Conservation (phyloP, 768 basidiomycete species). For the Suillus sp. region DNA sequence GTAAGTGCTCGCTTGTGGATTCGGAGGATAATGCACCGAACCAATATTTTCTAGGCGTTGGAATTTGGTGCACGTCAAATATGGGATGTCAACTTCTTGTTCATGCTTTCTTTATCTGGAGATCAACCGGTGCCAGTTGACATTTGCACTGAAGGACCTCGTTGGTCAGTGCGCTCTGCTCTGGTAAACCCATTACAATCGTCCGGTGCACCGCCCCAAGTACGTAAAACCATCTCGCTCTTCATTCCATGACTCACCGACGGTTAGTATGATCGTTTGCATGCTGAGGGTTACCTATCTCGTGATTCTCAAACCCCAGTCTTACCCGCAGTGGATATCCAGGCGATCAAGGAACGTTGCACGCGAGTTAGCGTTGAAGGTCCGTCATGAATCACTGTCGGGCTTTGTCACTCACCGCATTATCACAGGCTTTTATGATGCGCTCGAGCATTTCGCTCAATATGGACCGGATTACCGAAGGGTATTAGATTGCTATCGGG, state of each 20-base stretch:
- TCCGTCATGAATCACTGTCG: neutral
- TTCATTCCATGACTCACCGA: neutral
- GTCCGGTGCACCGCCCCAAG: neutral
- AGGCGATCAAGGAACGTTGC: slow-evolving; percentile 4
- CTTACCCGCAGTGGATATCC: neutral
- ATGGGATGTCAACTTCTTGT: slow-evolving; percentile 6
- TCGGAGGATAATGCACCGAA: neutral
- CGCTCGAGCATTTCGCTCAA: slow-evolving; percentile 32
- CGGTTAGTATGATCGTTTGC: neutral
- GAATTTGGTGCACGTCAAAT: slow-evolving; percentile 8
- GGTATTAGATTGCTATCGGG: slow-evolving; percentile 14
- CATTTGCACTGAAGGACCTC: neutral
- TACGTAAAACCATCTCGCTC: neutral
- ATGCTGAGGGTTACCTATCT: slow-evolving; percentile 12
- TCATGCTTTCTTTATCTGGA: slow-evolving; percentile 6
- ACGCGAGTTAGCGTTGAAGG: neutral
- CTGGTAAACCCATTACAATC: neutral
- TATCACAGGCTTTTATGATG: slow-evolving; percentile 28
- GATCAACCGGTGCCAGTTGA: slow-evolving; percentile 7
- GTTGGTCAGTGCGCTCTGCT: neutral
- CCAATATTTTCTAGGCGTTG: neutral
- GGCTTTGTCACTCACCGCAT: neutral
- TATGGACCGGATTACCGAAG: slow-evolving; percentile 37
- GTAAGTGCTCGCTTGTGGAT: slow-evolving; percentile 22
- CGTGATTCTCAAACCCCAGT: neutral